Base-by-base conservation (phyloP, 2,329 filamentous ascomycete species). In the Penicillium sp. region DNA sequence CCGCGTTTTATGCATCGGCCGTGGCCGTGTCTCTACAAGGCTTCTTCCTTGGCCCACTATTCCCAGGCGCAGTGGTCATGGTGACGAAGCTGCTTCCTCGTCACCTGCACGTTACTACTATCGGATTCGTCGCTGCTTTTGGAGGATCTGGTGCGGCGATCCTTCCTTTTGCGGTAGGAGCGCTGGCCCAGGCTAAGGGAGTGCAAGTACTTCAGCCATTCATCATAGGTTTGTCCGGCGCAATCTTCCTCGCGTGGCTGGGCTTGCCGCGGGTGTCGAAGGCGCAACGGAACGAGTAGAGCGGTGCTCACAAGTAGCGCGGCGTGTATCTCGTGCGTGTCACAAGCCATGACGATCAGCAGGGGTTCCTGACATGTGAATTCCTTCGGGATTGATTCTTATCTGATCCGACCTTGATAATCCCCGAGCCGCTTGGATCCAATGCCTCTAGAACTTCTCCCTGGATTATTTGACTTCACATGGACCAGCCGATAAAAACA, bases 31-130 rank as follows among this genome's bases (percentile, higher is more conserved):
- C 77, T 0, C 63, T 89, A 0, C 73, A 87, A 41, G 86, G 86
- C 0, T 85, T 90, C 69, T 86, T 89, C 54, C 71, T 90, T 0
- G 86, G 85, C 0, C 85, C 86, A 0, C 62, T 92, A 13, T 92
- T 89, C 56, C 85, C 85, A 0, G 82, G 80, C 1, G 83, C 77
- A 0, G 74, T 92, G 7, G 79, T 89, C 0, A 78, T 78, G 1
- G 77, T 80, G 3, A 86, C 84, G 0, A 88, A 85, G 51, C 68
- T 92, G 3, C 69, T 93, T 1, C 85, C 85, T 0, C 72, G 70
- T 26, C 74, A 85, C 42, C 68, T 87, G 16, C 87, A 93, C 53
- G 83, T 92, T 28, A 78, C 76, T n/a, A 79, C 81, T 0, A 85
- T 93, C 45, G 85, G 86, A 0, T 90, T 93, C 52, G 82, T 82